Evolutionary conservation across 225 moss, liverwort and hornwort species (phyloP).

Genomic region (Sphagnum contortum): DNA sequence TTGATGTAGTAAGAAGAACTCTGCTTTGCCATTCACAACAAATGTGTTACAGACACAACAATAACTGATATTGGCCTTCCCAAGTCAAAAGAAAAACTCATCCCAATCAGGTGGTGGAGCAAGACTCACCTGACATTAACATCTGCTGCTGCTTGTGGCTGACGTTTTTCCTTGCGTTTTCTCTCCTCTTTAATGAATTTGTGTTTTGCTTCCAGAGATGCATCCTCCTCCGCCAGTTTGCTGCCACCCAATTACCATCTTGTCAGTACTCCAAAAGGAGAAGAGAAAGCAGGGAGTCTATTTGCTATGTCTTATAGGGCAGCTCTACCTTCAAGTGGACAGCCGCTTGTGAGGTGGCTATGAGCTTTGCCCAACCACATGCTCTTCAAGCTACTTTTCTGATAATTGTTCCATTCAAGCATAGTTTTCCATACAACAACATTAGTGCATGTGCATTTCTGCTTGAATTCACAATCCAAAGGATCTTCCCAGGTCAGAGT

Average conservation of each 20-base stretch:
- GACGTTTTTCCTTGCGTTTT: constrained; percentile 10
- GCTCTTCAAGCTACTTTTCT: too few relatives aligned
- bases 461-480: too few relatives aligned
- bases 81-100: not conserved
- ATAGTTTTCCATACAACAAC: too few relatives aligned
- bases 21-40: not conserved
- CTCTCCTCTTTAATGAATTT: constrained; percentile 27
- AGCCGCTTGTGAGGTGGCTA: too few relatives aligned
- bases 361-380: too few relatives aligned
- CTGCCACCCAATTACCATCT: not conserved
- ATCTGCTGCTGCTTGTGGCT: constrained; percentile 3
- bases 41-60: not conserved
- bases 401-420: too few relatives aligned
- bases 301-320: too few relatives aligned
- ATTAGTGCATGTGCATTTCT: too few relatives aligned
- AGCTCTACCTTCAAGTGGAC: too few relatives aligned
- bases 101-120: not conserved
- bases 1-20: not conserved
- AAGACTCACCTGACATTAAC: constrained; percentile 24
- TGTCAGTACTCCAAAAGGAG: not conserved
- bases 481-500: too few relatives aligned
- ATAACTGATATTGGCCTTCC: not conserved
- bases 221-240: constrained; percentile 25
- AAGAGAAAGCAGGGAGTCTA: not conserved
- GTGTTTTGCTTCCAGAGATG: constrained; percentile 24